Evolutionary conservation across 441 rosid genomes (phyloP), one percentile per base, ranked within the genome.

Genomic region (Pelargonium myrrhifolium): DNA sequence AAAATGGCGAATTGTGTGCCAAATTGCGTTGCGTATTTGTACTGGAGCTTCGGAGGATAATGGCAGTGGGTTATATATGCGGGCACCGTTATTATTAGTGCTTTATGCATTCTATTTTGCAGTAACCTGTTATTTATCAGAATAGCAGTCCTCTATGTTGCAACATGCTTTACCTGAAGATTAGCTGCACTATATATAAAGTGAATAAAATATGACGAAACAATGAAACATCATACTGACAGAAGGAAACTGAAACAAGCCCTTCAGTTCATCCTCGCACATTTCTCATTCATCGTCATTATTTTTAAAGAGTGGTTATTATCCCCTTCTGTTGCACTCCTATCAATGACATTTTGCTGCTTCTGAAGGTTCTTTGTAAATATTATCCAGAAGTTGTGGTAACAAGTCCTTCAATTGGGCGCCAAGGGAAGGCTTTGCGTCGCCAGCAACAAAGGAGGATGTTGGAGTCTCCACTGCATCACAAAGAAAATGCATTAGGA

Each of bases 371-470:
- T 80, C 90, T 93, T 67, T 75, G 64, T 37, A 79, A 79, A 75
- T 85, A 87, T 80, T 88, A 83, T 80, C 96, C 94, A 61, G 92
- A 86, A 72, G 80, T 84, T 70, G 55, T 78, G 68, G 69, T 59
- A n/a, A 74, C 74, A 66, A 87, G 88, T 78, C 98, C 96, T 15
- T 83, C 98, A 61, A 81, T 93, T 81, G 98, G 97, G 51, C 89
- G 94, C 63, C 98, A 87, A 85, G 98, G 97, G 74, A 93, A 93
- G 83, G 85, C 92, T 61, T 68, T 85, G 74, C 93, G 92, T 17
- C 89, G 97, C 43, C 85, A 80, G 73, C 89, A 85, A 67, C 89
- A 81, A 74, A 84, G 86, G 82, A 83, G 82, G 81, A 59, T 76
- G 65, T 71, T 81, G 8, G 74, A 81, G 56, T 74, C 79, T n/a